Evolutionary conservation across 2,329 filamentous ascomycete genomes (phyloP).

Genomic region (Delphinella strobiligena): DNA sequence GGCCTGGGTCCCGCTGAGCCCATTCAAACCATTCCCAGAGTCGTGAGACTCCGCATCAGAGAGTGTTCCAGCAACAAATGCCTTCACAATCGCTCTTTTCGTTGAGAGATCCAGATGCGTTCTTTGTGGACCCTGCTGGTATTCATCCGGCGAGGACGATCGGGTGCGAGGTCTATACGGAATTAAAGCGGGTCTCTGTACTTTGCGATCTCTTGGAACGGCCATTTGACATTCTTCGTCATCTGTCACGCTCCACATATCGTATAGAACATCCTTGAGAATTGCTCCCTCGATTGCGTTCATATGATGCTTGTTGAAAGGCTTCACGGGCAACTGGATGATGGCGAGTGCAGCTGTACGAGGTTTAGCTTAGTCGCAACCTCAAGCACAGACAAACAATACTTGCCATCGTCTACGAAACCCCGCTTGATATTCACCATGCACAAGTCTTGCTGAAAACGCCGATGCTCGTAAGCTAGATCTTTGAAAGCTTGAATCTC

Average conservation of each 20-base stretch:
- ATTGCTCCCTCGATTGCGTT: neutral
- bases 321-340: conserved; percentile 19
- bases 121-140: too few species aligned
- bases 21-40: too few species aligned
- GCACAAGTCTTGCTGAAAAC: conserved; percentile 30
- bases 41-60: too few species aligned
- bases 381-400: too few species aligned
- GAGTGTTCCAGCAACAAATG: too few species aligned
- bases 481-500: conserved; percentile 24
- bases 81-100: too few species aligned
- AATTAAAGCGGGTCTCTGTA: too few species aligned
- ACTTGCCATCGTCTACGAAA: conserved; percentile 29
- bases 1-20: too few species aligned
- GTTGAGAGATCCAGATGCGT: too few species aligned
- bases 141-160: too few species aligned
- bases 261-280: neutral
- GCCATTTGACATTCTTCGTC: neutral
- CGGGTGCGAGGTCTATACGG: too few species aligned
- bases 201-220: neutral
- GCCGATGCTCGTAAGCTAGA: conserved; percentile 23
- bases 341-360: conserved; percentile 18
- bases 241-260: neutral
- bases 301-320: conserved; percentile 1
- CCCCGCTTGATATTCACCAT: conserved; percentile 24
- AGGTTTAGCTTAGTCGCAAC: too few species aligned